phyloP scores from a whole-genome alignment of 345 rosid genomes.

The Brassica cretica region DNA sequence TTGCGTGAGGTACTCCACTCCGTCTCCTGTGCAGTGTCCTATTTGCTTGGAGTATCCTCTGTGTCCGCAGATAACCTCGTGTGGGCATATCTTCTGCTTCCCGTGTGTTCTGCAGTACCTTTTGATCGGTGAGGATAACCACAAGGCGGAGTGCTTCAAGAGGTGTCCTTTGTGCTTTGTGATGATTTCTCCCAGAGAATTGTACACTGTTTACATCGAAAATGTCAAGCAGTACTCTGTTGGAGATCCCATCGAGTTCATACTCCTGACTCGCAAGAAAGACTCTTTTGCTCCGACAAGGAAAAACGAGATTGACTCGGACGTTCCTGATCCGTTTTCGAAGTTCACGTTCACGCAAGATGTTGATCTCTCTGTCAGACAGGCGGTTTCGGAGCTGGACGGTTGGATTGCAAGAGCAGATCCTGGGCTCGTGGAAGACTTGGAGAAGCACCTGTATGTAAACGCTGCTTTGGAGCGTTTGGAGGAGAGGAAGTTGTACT shows the following conservation, averaged over 20 bases:
- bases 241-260: constrained; percentile 70
- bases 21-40: constrained; percentile 84
- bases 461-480: constrained; percentile 82
- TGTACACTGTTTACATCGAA: constrained; percentile 76
- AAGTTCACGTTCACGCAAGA: constrained; percentile 84
- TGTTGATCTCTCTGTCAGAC: constrained; percentile 77
- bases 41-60: constrained; percentile 90
- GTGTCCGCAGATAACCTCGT: constrained; percentile 91
- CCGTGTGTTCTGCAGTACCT: constrained; percentile 83
- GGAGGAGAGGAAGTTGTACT: constrained; percentile 69
- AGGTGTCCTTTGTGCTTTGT: constrained; percentile 94
- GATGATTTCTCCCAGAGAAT: constrained; percentile 77
- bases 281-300: constrained; percentile 58
- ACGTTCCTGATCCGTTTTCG: constrained; percentile 54
- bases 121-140: constrained; percentile 69
- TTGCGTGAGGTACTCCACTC: constrained; percentile 81
- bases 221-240: constrained; percentile 61
- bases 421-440: constrained; percentile 86
- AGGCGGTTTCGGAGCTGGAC: constrained; percentile 85
- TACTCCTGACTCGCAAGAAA: constrained; percentile 78
- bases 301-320: constrained; percentile 44
- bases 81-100: constrained; percentile 98
- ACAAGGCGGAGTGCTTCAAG: constrained; percentile 62
- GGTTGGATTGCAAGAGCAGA: constrained; percentile 84
- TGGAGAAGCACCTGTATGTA: constrained; percentile 90